Percentiles rank a stretch among this genome's conserved stretches.
Evolutionary conservation across 2,329 filamentous ascomycete species (phyloP).

Genomic region (Malbranchea zuffiana): DNA sequence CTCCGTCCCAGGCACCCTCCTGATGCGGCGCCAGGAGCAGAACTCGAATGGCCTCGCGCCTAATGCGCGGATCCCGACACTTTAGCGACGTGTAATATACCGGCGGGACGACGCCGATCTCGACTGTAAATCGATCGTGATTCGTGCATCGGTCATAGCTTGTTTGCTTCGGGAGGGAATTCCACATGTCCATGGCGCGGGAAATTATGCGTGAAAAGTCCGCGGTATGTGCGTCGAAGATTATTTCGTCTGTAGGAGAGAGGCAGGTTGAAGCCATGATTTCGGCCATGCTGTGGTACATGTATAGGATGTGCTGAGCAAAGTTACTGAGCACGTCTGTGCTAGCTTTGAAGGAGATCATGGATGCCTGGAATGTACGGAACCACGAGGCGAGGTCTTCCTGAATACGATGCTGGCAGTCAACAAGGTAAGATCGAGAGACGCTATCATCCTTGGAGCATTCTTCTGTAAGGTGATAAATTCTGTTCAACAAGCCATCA

Average conservation of each 20-base stretch:
- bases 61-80: constrained; percentile 21
- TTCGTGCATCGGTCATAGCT: background rate
- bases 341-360: background rate
- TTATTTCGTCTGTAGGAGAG: constrained; percentile 17
- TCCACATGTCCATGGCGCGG: background rate
- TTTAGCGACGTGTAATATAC: constrained; percentile 26
- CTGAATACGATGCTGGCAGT: background rate
- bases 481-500: background rate
- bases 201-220: background rate
- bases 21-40: background rate
- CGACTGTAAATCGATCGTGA: constrained; percentile 15
- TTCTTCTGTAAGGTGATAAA: background rate
- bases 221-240: constrained; percentile 19
- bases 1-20: background rate
- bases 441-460: background rate
- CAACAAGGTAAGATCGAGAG: background rate
- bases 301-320: constrained; percentile 21
- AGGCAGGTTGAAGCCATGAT: constrained; percentile 36
- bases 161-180: background rate
- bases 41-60: background rate
- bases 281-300: constrained; percentile 35
- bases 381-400: background rate
- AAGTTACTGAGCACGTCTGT: background rate
- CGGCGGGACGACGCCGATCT: constrained; percentile 25
- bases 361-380: background rate